Conservation (phyloP, 371 early-diverging fungal genomes). For the Circinella umbellata region DNA sequence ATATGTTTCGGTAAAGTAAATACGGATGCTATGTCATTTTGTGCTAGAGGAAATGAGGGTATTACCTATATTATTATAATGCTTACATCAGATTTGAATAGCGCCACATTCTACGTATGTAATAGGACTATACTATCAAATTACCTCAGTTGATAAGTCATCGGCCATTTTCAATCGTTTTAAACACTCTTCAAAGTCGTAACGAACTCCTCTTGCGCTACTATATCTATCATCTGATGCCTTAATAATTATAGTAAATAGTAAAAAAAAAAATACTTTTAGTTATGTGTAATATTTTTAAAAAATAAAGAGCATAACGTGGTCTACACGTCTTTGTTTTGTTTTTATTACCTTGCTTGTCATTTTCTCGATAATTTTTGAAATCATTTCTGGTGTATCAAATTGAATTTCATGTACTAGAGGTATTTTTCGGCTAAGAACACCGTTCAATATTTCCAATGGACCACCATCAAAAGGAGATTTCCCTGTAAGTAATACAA, state of each 20-base stretch:
- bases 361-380: slow-evolving; percentile 60
- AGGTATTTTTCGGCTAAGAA: slow-evolving; percentile 53
- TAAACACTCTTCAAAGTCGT: slow-evolving; percentile 57
- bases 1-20: slow-evolving; percentile 46
- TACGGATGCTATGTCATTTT: slow-evolving; percentile 49
- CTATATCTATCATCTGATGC: slow-evolving; percentile 62
- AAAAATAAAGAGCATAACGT: too few relatives aligned
- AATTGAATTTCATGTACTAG: slow-evolving; percentile 51
- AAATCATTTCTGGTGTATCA: slow-evolving; percentile 55
- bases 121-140: neutral
- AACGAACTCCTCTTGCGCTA: slow-evolving; percentile 57
- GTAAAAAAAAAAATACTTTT: neutral
- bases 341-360: slow-evolving; percentile 52
- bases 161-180: slow-evolving; percentile 26
- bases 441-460: slow-evolving; percentile 58
- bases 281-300: neutral
- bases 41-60: slow-evolving; percentile 40
- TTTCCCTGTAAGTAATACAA: slow-evolving; percentile 54
- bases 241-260: slow-evolving; percentile 23
- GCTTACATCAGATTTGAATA: neutral
- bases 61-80: slow-evolving; percentile 11
- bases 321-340: too few relatives aligned
- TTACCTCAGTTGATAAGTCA: slow-evolving; percentile 13
- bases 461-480: slow-evolving; percentile 61
- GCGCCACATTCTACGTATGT: too few relatives aligned